These are phyloP conservation scores for Diaporthe batatas DNA, from an alignment of 2,329 filamentous ascomycete genomes.

Conservation along the genomic window DNA sequence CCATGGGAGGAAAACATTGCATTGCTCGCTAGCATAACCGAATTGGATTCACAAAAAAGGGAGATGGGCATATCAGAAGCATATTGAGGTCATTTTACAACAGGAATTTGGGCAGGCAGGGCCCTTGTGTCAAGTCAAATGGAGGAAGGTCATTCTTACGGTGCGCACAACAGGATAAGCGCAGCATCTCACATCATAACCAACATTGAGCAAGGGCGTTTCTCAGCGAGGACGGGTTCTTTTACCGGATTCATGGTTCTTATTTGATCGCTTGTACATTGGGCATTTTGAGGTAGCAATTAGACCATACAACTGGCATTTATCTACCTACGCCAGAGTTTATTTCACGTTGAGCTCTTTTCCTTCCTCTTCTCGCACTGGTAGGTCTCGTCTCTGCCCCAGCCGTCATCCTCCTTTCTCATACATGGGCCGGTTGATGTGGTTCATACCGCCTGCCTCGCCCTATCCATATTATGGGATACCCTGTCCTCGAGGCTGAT, in stretches of 20 bases:
- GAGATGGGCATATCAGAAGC: background rate
- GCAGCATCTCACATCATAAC: background rate
- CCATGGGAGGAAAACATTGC: background rate
- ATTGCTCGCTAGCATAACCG: constrained; percentile 6
- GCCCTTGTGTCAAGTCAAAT: background rate
- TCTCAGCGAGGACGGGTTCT: background rate
- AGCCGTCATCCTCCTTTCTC: too few relatives aligned
- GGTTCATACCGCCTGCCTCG: background rate
- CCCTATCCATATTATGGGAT: background rate
- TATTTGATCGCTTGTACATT: background rate
- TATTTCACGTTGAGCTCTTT: background rate
- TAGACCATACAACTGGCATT: background rate
- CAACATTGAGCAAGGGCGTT: constrained; percentile 17
- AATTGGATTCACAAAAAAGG: constrained; percentile 1
- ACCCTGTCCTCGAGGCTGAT: too few relatives aligned
- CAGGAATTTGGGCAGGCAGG: background rate
- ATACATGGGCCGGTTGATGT: too few relatives aligned
- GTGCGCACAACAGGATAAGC: background rate
- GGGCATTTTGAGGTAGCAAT: constrained; percentile 6
- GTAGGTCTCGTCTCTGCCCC: background rate
- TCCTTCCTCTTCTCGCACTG: background rate
- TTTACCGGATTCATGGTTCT: background rate
- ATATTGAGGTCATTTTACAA: background rate
- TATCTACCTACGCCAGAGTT: background rate
- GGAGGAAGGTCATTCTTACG: background rate